Evolutionary conservation across 208 protist genomes (phyloP).

Genomic region (Plasmodiophora brassicae): DNA sequence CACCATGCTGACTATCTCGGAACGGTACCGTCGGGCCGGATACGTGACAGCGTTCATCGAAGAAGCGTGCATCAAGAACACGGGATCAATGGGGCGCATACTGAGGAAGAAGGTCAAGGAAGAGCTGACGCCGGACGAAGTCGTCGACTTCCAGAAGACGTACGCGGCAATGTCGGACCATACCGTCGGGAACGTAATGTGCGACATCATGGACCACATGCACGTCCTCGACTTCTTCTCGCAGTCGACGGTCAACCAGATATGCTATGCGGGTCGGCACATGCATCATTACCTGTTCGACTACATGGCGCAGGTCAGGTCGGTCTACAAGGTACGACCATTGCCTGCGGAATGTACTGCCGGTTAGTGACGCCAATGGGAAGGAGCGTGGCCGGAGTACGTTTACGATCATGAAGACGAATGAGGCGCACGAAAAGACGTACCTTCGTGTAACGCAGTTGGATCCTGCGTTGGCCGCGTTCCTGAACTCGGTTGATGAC

Average conservation of each 20-base stretch:
- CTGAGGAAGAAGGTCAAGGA: background rate
- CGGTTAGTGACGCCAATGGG: too few species aligned
- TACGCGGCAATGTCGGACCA: background rate
- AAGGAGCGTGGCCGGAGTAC: too few species aligned
- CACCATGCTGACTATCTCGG: background rate
- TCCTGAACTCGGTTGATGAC: background rate
- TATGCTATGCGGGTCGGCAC: slow-evolving; percentile 7
- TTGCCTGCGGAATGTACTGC: too few species aligned
- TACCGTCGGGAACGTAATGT: slow-evolving; percentile 5
- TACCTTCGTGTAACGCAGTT: background rate
- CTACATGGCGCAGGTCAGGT: background rate
- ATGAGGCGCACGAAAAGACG: slow-evolving; percentile 24
- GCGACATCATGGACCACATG: slow-evolving; percentile 16
- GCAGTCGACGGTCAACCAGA: background rate
- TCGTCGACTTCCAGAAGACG: background rate
- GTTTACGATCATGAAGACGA: slow-evolving; percentile 3
- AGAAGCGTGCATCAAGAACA: slow-evolving; percentile 24
- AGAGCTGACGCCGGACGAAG: background rate
- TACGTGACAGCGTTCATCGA: slow-evolving; percentile 24
- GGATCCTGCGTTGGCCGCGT: background rate
- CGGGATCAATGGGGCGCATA: background rate
- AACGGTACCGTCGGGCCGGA: background rate
- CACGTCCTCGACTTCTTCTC: background rate
- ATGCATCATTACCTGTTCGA: background rate
- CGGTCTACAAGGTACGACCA: background rate